phyloP scores from a whole-genome alignment of 805 yeast genomes.

The Brettanomyces naardenensis region DNA sequence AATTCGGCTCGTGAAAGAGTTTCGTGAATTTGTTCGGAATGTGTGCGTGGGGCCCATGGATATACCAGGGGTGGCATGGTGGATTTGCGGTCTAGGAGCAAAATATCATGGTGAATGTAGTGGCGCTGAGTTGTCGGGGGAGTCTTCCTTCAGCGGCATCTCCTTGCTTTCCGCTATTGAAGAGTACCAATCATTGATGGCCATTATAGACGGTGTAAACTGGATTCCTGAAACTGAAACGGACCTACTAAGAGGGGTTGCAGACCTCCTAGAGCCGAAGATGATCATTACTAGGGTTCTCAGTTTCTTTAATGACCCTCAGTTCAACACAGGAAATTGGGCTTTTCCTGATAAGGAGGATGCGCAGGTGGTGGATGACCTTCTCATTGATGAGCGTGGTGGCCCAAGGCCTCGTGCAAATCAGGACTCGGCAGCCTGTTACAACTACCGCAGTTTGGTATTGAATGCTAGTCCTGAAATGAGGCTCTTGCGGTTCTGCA shows the following conservation, averaged over 20 bases:
- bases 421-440: neutral
- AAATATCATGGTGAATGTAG: neutral
- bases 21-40: too few species aligned
- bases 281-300: too few species aligned
- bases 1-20: neutral
- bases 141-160: neutral
- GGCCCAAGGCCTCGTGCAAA: neutral
- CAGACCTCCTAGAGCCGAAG: too few species aligned
- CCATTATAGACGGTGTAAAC: neutral
- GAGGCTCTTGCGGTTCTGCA: conserved; percentile 7
- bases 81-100: neutral
- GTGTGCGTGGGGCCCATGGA: neutral
- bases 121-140: neutral
- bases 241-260: too few species aligned
- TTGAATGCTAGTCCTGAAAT: conserved; percentile 8
- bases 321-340: too few species aligned
- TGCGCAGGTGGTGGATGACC: conserved; percentile 1
- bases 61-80: neutral
- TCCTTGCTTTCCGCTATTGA: neutral
- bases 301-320: too few species aligned
- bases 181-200: neutral
- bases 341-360: too few species aligned
- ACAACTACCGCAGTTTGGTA: neutral
- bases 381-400: neutral
- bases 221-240: too few species aligned